Conservation (phyloP, 305 asterid genomes). For the Solanum aculeatissimum region DNA sequence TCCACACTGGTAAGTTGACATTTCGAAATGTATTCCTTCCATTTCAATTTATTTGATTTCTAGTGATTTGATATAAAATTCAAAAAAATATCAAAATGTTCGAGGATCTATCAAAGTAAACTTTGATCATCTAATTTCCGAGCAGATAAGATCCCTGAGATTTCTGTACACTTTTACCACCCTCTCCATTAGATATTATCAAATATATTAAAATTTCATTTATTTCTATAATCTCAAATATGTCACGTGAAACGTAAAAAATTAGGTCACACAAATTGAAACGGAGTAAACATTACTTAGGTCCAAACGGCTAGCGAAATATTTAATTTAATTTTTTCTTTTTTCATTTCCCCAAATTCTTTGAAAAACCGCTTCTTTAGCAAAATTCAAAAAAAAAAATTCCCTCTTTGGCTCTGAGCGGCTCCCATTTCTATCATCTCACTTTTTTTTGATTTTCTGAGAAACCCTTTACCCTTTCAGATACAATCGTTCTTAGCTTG, state of each 20-base stretch:
- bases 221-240: neutral
- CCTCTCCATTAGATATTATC: too few relatives aligned
- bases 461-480: neutral
- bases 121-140: too few relatives aligned
- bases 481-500: neutral
- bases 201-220: neutral
- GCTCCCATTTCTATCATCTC: neutral
- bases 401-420: neutral
- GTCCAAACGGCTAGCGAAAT: neutral
- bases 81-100: neutral
- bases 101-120: too few relatives aligned
- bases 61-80: neutral
- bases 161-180: too few relatives aligned
- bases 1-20: neutral
- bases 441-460: neutral
- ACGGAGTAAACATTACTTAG: neutral
- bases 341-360: neutral
- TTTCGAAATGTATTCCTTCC: neutral
- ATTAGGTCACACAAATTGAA: neutral
- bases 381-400: neutral
- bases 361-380: neutral
- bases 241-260: neutral
- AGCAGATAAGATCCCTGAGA: too few relatives aligned
- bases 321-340: neutral
- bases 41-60: neutral